A percentile compares a stretch with the other conserved stretches of the same genome.
These are phyloP conservation scores for Cutaneotrichosporon daszewskae DNA, from an alignment of 1,284 basidiomycete genomes.

Conservation along the genomic window DNA sequence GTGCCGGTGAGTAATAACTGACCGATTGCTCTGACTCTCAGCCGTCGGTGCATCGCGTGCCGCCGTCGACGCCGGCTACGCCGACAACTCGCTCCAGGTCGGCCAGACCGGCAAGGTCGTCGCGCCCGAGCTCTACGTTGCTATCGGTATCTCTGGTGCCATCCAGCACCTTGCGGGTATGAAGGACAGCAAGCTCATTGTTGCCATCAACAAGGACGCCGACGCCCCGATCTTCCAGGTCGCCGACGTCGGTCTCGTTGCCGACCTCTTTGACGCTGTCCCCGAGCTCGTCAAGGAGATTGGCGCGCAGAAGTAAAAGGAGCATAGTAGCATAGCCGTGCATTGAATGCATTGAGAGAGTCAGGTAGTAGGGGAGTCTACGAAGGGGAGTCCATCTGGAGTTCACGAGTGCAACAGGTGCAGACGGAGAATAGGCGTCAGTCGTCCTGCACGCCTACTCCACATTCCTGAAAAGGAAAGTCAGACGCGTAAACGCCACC, in stretches of 20 bases:
- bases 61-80: slow-evolving; percentile 96
- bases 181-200: slow-evolving; percentile 99
- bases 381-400: no score
- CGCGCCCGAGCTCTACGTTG: slow-evolving; percentile 74
- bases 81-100: slow-evolving; percentile 96
- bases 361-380: no score
- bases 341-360: slow-evolving; percentile 19
- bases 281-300: slow-evolving; percentile 82
- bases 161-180: slow-evolving; percentile 99
- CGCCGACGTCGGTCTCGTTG: slow-evolving; percentile 91
- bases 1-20: no score
- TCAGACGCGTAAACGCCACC: not conserved
- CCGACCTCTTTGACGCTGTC: slow-evolving; percentile 80
- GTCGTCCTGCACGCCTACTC: not conserved
- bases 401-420: no score
- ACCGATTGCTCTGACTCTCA: no score
- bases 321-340: slow-evolving; percentile 5
- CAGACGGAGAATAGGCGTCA: no score
- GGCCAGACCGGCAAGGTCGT: slow-evolving; percentile 91
- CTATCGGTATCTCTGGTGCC: slow-evolving; percentile 93
- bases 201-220: slow-evolving; percentile 97
- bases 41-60: slow-evolving; percentile 96
- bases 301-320: slow-evolving; percentile 14
- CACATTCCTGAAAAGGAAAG: no score
- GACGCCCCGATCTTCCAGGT: slow-evolving; percentile 99